Percentiles rank a stretch among this genome's conserved stretches.
Evolutionary conservation across 2,329 filamentous ascomycete species (phyloP).

Genomic region (Daldinia sp.): DNA sequence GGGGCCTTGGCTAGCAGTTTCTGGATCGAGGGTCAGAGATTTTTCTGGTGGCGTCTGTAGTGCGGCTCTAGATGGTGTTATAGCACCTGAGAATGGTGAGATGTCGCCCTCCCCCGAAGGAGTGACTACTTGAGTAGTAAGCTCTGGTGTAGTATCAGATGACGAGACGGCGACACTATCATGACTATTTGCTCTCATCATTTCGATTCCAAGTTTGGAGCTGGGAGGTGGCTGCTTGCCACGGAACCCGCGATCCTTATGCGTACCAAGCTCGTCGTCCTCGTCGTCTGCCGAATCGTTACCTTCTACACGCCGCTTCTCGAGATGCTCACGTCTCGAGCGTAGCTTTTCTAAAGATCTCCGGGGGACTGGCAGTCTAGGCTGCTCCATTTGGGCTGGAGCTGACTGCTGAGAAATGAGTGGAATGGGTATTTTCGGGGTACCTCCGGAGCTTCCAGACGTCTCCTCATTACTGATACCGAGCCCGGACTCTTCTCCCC

Average conservation of each 20-base stretch:
- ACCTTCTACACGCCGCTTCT: conserved; percentile 76
- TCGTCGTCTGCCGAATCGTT: conserved; percentile 92
- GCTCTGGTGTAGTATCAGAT: conserved; percentile 60
- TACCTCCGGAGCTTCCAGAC: conserved; percentile 46
- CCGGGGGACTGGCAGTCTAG: conserved; percentile 58
- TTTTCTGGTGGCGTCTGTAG: conserved; percentile 45
- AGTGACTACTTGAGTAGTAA: conserved; percentile 62
- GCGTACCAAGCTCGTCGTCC: conserved; percentile 84
- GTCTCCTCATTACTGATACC: conserved; percentile 75
- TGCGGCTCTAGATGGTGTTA: conserved; percentile 33
- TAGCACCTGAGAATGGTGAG: conserved; percentile 37
- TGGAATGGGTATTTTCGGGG: conserved; percentile 57
- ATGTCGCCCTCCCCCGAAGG: conserved; percentile 54
- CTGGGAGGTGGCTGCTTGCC: conserved; percentile 70
- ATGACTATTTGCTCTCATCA: conserved; percentile 96
- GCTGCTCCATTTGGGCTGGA: conserved; percentile 66
- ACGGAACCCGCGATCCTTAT: conserved; percentile 52
- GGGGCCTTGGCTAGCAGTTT: conserved; percentile 37
- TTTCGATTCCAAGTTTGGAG: conserved; percentile 92
- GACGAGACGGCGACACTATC: conserved; percentile 72
- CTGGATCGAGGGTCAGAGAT: conserved; percentile 35
- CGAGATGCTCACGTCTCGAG: conserved; percentile 76
- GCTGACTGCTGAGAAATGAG: conserved; percentile 71
- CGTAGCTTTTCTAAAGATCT: conserved; percentile 78
- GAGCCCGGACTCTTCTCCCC: conserved; percentile 75